Base-by-base conservation (phyloP, 495 filamentous ascomycete species). In the Annulohypoxylon stygium region DNA sequence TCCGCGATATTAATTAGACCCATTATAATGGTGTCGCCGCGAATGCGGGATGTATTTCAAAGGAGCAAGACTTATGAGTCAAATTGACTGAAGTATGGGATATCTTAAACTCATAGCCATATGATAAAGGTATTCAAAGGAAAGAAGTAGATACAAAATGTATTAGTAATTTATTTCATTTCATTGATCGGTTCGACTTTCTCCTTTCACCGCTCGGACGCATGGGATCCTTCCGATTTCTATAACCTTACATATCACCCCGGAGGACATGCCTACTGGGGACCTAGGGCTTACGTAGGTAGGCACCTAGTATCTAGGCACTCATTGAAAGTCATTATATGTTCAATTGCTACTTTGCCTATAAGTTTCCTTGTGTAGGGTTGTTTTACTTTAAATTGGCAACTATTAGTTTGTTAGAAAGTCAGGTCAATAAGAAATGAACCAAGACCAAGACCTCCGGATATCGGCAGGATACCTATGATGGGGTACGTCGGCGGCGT, bases 1-100 rank as follows among this genome's bases (percentile, higher is more conserved):
- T n/a, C 48, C 51, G 45, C 34, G 8, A 57, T 47, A 18, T 20
- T 37, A 14, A 53, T 20, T 5, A 59, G 14, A 16, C 30, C 60
- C 67, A 70, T 70, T 4, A 25, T 14, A 23, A 36, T 43, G n/a
- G 43, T 43, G 26, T 26, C 2, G 43, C 45, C 39, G 37, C 37
- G 9, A 30, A 57, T 57, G 53, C 53, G 33, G n/a, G n/a, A 55
- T 34, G 26, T 10, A 25, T 6, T 34, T 54, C 26, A 7, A 12
- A 55, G 48, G 10, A 7, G 8, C 30, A 16, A 47, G 11, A 11
- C 3, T 51, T 26, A 11, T 30, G 10, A 25, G 48, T 26, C 16
- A 51, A 25, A 57, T 25, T 37, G 5, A 37, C 2, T 4, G 16
- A 37, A 33, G 4, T 18, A n/a, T 36, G 14, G 34, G 9, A 53